Evolutionary conservation across 345 rosid species (phyloP).

Genomic region (Salix koriyanagi): DNA sequence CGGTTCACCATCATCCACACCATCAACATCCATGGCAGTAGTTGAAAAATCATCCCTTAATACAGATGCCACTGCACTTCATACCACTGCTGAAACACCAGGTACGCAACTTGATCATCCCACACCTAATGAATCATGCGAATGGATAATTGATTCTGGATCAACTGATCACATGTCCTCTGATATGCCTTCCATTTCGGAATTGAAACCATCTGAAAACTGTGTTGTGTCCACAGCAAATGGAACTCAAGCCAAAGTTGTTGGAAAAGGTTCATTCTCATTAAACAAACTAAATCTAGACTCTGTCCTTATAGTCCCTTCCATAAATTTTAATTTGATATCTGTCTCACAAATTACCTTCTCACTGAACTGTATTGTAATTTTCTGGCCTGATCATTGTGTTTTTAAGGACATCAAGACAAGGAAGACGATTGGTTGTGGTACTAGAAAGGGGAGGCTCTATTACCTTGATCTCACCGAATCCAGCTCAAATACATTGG

Average conservation of each 20-base stretch:
- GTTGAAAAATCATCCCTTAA: no score
- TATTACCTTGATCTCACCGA: no score
- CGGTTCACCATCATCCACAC: no score
- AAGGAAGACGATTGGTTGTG: no score
- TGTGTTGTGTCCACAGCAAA: background rate
- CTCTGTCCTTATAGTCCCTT: background rate
- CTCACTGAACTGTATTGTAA: background rate
- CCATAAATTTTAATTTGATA: background rate
- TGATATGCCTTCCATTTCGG: background rate
- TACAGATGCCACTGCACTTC: no score
- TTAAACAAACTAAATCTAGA: background rate
- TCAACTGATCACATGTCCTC: constrained; percentile 11
- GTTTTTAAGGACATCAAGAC: no score
- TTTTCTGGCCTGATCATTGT: background rate
- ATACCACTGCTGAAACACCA: no score
- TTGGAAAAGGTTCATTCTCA: background rate
- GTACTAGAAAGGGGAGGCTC: no score
- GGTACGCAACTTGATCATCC: background rate
- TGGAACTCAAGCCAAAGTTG: background rate
- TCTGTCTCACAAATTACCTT: background rate
- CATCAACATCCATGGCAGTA: background rate
- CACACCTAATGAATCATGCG: background rate
- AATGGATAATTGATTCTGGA: constrained; percentile 10
- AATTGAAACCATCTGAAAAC: background rate
- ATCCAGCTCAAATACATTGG: background rate